These are phyloP conservation scores for Diplogelasinospora grovesii DNA, from an alignment of 495 filamentous ascomycete species.

Conservation along the genomic window DNA sequence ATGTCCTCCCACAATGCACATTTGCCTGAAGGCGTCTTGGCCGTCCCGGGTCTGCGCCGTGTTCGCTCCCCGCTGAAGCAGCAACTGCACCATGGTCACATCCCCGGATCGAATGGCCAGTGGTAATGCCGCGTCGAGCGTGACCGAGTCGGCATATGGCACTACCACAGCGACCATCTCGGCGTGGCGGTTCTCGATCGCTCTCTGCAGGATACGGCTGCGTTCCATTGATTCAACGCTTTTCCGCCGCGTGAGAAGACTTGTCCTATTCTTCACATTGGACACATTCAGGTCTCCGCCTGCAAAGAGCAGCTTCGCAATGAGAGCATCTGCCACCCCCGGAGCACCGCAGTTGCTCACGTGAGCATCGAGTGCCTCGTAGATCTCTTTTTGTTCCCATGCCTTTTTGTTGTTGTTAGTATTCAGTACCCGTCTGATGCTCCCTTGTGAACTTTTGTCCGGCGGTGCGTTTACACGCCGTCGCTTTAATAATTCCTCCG, in stretches of 20 bases:
- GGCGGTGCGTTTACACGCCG: slow-evolving; percentile 25
- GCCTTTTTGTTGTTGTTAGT: slow-evolving; percentile 39
- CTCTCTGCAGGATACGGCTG: slow-evolving; percentile 37
- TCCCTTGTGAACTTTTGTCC: slow-evolving; percentile 25
- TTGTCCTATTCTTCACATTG: slow-evolving; percentile 31
- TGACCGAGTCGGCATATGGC: slow-evolving; percentile 33
- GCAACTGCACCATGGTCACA: slow-evolving; percentile 26
- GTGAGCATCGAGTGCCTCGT: slow-evolving; percentile 36
- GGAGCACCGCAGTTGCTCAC: slow-evolving; percentile 35
- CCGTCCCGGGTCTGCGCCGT: slow-evolving; percentile 29
- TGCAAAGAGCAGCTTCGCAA: slow-evolving; percentile 32
- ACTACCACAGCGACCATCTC: slow-evolving; percentile 44
- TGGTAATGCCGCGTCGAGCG: slow-evolving; percentile 33
- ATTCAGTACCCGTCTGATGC: slow-evolving; percentile 37
- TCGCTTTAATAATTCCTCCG: slow-evolving; percentile 40
- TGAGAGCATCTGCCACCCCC: slow-evolving; percentile 41
- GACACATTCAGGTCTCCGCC: slow-evolving; percentile 39
- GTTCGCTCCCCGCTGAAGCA: slow-evolving; percentile 37
- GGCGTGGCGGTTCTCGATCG: slow-evolving; percentile 35
- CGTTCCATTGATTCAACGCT: slow-evolving; percentile 39
- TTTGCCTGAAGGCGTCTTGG: slow-evolving; percentile 37
- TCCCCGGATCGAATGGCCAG: slow-evolving; percentile 34
- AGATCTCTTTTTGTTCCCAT: slow-evolving; percentile 43
- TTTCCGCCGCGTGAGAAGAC: slow-evolving; percentile 33
- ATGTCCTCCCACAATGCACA: slow-evolving; percentile 32